phyloP scores from a whole-genome alignment of 306 rosid species.

The Betula pendula region DNA sequence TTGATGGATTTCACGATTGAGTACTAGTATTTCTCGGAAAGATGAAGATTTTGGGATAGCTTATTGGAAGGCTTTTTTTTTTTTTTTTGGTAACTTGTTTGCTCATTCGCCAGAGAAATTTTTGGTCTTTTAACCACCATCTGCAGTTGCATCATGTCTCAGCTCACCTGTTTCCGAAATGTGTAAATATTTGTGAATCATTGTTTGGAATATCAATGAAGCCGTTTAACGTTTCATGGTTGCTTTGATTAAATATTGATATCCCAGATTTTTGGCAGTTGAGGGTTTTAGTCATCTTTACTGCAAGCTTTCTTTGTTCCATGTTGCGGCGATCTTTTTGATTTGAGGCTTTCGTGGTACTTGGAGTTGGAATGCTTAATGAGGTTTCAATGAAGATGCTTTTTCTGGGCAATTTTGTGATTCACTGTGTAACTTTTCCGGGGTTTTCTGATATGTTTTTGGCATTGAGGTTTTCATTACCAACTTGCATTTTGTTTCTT shows the following conservation, averaged over 20 bases:
- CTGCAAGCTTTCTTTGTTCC: neutral
- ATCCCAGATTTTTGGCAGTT: neutral
- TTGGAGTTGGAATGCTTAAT: neutral
- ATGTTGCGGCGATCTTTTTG: neutral
- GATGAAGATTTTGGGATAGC: constrained; percentile 2
- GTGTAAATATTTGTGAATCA: neutral
- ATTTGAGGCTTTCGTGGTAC: neutral
- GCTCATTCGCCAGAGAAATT: neutral
- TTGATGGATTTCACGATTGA: neutral
- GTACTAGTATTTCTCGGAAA: constrained; percentile 7
- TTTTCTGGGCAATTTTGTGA: neutral
- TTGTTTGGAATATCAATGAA: neutral
- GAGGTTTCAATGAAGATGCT: neutral
- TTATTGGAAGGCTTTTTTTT: neutral
- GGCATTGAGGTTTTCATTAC: neutral
- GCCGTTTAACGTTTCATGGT: neutral
- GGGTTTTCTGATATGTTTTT: neutral
- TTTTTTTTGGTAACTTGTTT: neutral
- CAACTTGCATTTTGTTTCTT: neutral
- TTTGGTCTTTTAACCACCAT: neutral
- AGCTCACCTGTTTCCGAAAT: neutral
- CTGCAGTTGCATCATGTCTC: neutral
- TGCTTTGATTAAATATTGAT: neutral
- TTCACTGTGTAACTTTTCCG: neutral
- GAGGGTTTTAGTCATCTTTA: neutral